These are phyloP conservation scores for Immersiporthe knoxdaviesiana DNA, from an alignment of 2,329 filamentous ascomycete genomes.

Conservation along the genomic window DNA sequence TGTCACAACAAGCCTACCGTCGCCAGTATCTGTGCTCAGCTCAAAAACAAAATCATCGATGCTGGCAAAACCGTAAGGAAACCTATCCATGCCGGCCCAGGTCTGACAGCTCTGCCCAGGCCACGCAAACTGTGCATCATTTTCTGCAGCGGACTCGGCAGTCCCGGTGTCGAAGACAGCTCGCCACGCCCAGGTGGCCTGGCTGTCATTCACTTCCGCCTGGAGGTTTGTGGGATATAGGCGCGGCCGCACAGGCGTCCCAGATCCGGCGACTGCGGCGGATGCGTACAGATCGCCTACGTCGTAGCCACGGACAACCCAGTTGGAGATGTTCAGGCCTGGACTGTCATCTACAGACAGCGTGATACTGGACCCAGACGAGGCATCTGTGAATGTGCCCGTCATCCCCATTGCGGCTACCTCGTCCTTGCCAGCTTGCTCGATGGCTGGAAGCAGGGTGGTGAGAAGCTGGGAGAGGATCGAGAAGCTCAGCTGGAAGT, in stretches of 20 bases:
- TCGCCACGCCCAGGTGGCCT: conserved; percentile 14
- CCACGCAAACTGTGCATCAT: conserved; percentile 21
- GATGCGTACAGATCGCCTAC: conserved; percentile 41
- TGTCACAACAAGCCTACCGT: not conserved
- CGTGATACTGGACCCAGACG: conserved; percentile 45
- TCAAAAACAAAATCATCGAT: conserved; percentile 20
- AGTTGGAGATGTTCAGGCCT: conserved; percentile 44
- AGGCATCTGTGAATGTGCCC: conserved; percentile 44
- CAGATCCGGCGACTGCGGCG: not conserved
- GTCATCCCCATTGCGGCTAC: conserved; percentile 35
- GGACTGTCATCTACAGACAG: conserved; percentile 44
- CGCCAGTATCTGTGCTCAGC: not conserved
- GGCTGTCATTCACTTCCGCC: not conserved
- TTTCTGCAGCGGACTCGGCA: conserved; percentile 10
- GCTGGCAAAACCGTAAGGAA: conserved; percentile 14
- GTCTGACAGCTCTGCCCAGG: conserved; percentile 23
- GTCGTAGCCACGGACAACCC: conserved; percentile 46
- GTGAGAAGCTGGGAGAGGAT: conserved; percentile 39
- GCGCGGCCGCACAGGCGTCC: conserved; percentile 6
- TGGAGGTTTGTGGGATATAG: conserved; percentile 16
- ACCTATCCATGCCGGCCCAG: conserved; percentile 22
- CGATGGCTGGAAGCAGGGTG: conserved; percentile 45
- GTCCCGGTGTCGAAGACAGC: conserved; percentile 17
- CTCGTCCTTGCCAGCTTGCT: conserved; percentile 46
- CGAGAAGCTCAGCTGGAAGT: conserved; percentile 6